Evolutionary conservation across 2,329 filamentous ascomycete genomes (phyloP), one percentile per base, ranked within the genome.

Genomic region (Hypoxylon sp.): DNA sequence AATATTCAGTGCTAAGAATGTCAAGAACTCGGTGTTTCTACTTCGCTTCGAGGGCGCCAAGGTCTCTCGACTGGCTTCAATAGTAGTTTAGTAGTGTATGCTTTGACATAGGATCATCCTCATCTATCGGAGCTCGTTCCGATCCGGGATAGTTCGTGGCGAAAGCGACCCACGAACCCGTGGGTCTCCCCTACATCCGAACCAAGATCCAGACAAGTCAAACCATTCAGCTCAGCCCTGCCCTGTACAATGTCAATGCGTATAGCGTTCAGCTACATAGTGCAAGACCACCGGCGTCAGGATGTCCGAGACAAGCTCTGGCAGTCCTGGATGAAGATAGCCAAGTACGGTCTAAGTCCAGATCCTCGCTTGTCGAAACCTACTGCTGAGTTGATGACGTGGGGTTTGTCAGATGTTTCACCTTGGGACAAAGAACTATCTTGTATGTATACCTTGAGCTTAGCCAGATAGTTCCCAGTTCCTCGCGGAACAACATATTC

Each of bases 191-290:
- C 38, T 63, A 25, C 41, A 49, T n/a, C 65, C n/a, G 43, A 43
- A 62, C 28, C 34, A 66, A 66, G 58, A 65, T 65, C 45, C 36
- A 56, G 45, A 45, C 41, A n/a, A 48, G 58, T 65, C 48, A 59
- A 48, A n/a, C 58, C 34, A 60, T 38, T 46, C 45, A 41, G 53
- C 19, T 65, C 65, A 63, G 52, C 62, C 57, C 52, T 55, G 58
- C 28, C 34, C 32, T 48, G 9, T 25, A 17, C 21, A 34, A 48
- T 59, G 53, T 50, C 65, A 64, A 30, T 63, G 65, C 60, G 55
- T 41, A 38, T 2, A 55, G 28, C 21, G 6, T n/a, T 53, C 28
- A 57, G 56, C 50, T 23, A 5, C 23, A 23, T 51, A 25, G n/a
- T n/a, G n/a, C 50, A 45, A 38, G n/a, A 14, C 25, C 14, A 51